Conservation (phyloP, 176 grass and related monocot species). For the Chloris gayana region DNA sequence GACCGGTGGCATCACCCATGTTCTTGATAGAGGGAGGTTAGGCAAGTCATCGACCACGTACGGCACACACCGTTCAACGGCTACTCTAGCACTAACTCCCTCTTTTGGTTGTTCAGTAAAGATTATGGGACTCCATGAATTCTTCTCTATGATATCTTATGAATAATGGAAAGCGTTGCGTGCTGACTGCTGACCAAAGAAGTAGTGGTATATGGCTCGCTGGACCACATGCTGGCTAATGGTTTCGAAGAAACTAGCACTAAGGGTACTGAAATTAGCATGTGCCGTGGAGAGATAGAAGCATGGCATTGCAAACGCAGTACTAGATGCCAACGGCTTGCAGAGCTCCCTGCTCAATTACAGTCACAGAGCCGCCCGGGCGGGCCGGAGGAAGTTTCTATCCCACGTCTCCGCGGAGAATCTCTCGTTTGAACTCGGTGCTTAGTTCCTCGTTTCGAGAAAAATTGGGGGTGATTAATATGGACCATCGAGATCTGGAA, state of each 20-base stretch:
- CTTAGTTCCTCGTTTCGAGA: too few relatives aligned
- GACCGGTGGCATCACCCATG: conserved; percentile 9
- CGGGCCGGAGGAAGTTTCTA: conserved; percentile 30
- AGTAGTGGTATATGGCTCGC: not conserved
- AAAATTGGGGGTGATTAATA: too few relatives aligned
- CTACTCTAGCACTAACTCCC: not conserved
- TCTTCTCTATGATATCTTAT: too few relatives aligned
- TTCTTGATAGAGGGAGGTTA: conserved; percentile 1
- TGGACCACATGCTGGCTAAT: not conserved
- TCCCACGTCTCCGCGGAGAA: conserved; percentile 35
- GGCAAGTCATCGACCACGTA: conserved; percentile 21
- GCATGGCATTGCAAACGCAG: too few relatives aligned
- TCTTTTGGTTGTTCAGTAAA: not conserved
- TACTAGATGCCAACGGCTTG: too few relatives aligned
- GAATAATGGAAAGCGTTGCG: not conserved
- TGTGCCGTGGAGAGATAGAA: too few relatives aligned
- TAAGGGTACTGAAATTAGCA: not conserved
- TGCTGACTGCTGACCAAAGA: not conserved
- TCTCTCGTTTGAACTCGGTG: conserved; percentile 37
- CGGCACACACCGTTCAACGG: conserved; percentile 21
- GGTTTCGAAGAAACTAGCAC: not conserved
- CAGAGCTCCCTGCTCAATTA: not conserved
- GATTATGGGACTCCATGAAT: too few relatives aligned
- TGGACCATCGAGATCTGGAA: conserved; percentile 47
- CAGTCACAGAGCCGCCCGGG: not conserved